These are phyloP conservation scores for Trypanosoma vivax DNA, from an alignment of 208 protist genomes.

Conservation along the genomic window DNA sequence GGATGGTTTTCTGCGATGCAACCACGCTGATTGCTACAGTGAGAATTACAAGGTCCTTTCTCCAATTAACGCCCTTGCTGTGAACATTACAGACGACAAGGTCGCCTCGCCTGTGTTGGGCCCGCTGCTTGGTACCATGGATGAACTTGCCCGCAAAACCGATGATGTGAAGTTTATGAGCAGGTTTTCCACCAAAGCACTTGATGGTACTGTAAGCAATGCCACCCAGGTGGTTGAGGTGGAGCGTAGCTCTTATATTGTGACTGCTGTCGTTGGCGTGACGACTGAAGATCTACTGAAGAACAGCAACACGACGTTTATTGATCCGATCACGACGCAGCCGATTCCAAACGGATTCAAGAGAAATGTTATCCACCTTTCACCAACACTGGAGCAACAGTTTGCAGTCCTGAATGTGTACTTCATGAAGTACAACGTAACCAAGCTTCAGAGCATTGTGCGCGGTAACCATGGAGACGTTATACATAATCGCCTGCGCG, in stretches of 20 bases:
- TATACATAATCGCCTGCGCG: no score
- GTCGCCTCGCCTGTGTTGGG: not conserved
- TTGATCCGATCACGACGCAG: not conserved
- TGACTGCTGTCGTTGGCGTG: not conserved
- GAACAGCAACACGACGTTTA: not conserved
- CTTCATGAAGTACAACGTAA: no score
- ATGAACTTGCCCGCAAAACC: no score
- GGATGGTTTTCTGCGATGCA: not conserved
- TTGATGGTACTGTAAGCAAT: no score
- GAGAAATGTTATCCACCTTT: conserved; percentile 23
- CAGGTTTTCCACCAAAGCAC: no score
- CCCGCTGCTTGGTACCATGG: no score
- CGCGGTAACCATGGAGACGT: no score
- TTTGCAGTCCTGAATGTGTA: no score
- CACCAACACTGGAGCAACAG: conserved; percentile 27
- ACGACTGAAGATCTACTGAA: not conserved
- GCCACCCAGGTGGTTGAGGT: no score
- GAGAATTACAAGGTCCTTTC: not conserved
- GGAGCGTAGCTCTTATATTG: no score
- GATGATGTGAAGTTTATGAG: no score
- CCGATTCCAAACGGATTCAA: not conserved
- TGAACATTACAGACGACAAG: not conserved
- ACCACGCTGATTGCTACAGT: not conserved
- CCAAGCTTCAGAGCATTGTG: no score
- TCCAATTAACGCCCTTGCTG: not conserved